Evolutionary conservation across 2,329 filamentous ascomycete species (phyloP).

Genomic region (Alternaria arbusti): DNA sequence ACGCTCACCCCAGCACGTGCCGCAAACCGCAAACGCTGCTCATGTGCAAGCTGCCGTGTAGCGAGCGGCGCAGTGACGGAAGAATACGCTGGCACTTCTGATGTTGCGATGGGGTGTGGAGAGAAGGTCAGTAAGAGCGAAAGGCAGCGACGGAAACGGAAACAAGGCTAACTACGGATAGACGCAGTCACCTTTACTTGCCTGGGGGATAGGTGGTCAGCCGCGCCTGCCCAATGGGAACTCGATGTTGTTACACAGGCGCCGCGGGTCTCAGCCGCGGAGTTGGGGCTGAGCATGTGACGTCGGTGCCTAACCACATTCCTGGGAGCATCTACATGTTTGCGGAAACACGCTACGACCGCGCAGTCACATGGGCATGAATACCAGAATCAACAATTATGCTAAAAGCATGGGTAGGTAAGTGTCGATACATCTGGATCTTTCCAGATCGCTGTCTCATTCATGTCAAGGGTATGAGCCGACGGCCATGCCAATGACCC

Average conservation of each 20-base stretch:
- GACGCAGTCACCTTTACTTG: neutral
- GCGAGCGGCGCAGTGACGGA: neutral
- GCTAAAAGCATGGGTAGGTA: neutral
- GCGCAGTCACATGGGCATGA: neutral
- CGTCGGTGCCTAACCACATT: neutral
- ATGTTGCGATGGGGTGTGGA: neutral
- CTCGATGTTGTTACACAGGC: neutral
- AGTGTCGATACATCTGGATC: neutral
- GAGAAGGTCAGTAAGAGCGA: neutral
- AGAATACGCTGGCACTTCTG: neutral
- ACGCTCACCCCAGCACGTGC: neutral
- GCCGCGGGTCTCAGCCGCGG: neutral
- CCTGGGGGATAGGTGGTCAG: neutral
- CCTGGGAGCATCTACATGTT: neutral
- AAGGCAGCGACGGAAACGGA: neutral
- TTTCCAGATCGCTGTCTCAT: neutral
- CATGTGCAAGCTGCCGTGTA: neutral
- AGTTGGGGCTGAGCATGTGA: neutral
- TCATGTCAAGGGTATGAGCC: neutral
- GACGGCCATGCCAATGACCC: neutral
- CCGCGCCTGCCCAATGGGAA: neutral
- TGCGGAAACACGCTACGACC: neutral
- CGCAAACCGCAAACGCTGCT: neutral
- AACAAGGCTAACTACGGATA: neutral
- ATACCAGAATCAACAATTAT: neutral